These are phyloP conservation scores for Nidularia sp. DNA, from an alignment of 768 basidiomycete species.

Conservation along the genomic window DNA sequence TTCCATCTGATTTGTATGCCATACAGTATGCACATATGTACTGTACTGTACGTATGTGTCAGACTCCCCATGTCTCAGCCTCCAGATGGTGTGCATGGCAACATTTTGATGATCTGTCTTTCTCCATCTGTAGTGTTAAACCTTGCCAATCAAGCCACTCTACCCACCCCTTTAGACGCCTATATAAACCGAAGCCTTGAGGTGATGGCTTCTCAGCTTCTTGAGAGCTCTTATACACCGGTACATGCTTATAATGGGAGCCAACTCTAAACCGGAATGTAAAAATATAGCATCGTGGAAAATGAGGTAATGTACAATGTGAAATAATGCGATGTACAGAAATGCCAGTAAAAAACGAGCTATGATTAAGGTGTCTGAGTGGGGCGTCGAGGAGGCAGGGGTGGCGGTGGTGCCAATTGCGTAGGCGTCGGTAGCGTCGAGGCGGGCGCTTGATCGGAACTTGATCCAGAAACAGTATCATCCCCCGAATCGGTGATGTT, in stretches of 20 bases:
- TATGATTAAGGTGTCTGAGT: no score
- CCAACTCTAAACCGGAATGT: no score
- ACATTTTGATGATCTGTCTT: not conserved
- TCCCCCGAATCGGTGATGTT: not conserved
- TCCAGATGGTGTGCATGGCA: not conserved
- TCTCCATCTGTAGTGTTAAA: not conserved
- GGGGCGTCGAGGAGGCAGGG: slow-evolving; percentile 21
- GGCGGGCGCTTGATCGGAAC: not conserved
- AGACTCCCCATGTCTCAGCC: not conserved
- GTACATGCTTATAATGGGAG: no score
- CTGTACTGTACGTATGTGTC: not conserved
- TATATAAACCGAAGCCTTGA: not conserved
- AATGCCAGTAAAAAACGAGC: no score
- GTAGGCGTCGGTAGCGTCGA: not conserved
- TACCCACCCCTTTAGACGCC: not conserved
- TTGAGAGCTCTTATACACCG: no score
- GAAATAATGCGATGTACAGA: no score
- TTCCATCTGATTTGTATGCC: not conserved
- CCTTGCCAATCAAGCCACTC: not conserved
- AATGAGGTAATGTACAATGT: no score
- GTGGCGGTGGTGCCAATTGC: slow-evolving; percentile 11
- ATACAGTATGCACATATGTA: not conserved
- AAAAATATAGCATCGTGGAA: no score
- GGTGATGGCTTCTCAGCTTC: not conserved
- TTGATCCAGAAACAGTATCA: not conserved